Percentiles rank a stretch among this genome's conserved stretches.
Evolutionary conservation across 371 early-diverging fungal species (phyloP).

Genomic region (Syncephalastrum monosporum): DNA sequence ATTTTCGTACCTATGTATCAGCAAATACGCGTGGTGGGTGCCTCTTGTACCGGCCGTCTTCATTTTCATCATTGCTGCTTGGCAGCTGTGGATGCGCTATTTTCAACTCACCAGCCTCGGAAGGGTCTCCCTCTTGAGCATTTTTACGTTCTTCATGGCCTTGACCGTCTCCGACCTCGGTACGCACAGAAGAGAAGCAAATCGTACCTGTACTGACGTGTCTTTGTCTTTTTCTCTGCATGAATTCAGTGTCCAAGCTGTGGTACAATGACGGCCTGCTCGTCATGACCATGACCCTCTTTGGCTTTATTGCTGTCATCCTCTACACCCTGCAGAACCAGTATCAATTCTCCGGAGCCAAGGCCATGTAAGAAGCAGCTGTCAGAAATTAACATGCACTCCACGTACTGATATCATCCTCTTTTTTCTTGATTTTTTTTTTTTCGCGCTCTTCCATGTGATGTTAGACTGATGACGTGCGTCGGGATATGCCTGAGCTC

Average conservation of each 20-base stretch:
- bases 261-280: constrained; percentile 28
- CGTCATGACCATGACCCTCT: constrained; percentile 29
- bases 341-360: constrained; percentile 25
- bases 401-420: not conserved
- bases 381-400: constrained; percentile 5
- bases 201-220: not conserved
- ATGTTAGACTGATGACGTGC: constrained; percentile 21
- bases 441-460: not conserved
- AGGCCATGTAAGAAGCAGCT: constrained; percentile 23
- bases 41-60: constrained; percentile 26
- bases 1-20: no score
- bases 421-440: not conserved
- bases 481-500: constrained; percentile 28
- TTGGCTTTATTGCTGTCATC: constrained; percentile 20
- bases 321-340: constrained; percentile 34
- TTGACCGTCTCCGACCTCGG: constrained; percentile 33
- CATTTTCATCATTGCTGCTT: constrained; percentile 10
- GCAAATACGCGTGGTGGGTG: constrained; percentile 39
- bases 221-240: not conserved
- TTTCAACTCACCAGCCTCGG: constrained; percentile 26
- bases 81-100: constrained; percentile 45
- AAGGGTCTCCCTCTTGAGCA: constrained; percentile 17
- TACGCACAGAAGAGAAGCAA: constrained; percentile 5
- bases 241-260: constrained; percentile 23
- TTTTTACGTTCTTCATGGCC: constrained; percentile 28